Percentiles rank a stretch among this genome's conserved stretches.
Conservation (phyloP, 2,329 filamentous ascomycete species). For the Colletotrichum cuscutae region DNA sequence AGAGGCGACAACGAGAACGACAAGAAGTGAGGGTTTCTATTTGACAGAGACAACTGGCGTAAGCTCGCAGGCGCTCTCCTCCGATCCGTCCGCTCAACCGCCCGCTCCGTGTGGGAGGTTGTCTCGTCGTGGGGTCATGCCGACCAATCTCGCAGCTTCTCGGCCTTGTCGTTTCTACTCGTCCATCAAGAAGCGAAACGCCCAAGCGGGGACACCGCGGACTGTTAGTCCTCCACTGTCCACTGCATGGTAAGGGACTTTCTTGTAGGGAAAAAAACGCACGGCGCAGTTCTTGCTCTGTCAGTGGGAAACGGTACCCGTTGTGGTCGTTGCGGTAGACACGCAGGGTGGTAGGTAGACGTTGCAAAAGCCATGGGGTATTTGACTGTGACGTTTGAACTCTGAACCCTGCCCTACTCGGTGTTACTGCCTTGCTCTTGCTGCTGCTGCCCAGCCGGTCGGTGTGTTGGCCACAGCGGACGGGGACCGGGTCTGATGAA, state of each 20-base stretch:
- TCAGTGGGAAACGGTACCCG: neutral
- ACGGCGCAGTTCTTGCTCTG: neutral
- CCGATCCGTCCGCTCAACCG: slow-evolving; percentile 11
- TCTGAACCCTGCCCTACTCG: neutral
- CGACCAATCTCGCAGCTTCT: slow-evolving; percentile 2
- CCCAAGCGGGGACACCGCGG: slow-evolving; percentile 7
- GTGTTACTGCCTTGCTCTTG: neutral
- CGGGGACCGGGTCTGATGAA: slow-evolving; percentile 1
- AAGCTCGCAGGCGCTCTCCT: neutral
- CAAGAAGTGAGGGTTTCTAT: neutral
- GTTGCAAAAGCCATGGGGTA: neutral
- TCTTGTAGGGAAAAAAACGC: neutral
- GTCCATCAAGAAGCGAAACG: slow-evolving; percentile 21
- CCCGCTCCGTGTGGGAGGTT: slow-evolving; percentile 11
- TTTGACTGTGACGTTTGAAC: neutral
- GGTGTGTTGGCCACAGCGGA: neutral
- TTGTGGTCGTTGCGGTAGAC: neutral
- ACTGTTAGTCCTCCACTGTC: neutral
- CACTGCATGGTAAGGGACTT: neutral
- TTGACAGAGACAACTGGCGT: neutral
- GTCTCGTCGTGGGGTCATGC: neutral
- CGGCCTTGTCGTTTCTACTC: slow-evolving; percentile 1
- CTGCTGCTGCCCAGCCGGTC: neutral
- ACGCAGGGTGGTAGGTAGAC: neutral
- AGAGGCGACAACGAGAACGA: neutral